Conservation (phyloP, 2,329 filamentous ascomycete genomes). For the Xylariaceae sp. region DNA sequence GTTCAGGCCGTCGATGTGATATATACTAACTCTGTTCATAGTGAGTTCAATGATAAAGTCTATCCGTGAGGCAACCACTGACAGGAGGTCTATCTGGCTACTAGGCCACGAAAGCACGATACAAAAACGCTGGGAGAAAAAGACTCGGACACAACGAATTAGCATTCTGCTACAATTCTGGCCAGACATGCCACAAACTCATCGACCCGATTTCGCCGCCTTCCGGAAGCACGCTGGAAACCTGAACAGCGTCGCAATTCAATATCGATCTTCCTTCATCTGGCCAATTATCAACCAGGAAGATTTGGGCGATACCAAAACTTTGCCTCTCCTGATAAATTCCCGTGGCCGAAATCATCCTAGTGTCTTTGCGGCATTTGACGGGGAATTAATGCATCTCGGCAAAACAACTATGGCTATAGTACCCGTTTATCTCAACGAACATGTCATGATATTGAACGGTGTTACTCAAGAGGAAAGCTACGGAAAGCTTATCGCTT, state of each 20-base stretch:
- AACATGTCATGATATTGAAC: constrained; percentile 34
- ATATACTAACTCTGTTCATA: too few relatives aligned
- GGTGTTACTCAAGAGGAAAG: constrained; percentile 23
- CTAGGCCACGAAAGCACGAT: constrained; percentile 49
- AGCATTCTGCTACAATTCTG: constrained; percentile 44
- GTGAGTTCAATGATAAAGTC: too few relatives aligned
- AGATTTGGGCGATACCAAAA: constrained; percentile 43
- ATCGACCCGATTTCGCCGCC: constrained; percentile 49
- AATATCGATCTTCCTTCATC: constrained; percentile 36
- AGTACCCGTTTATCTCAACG: constrained; percentile 26
- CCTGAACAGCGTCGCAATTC: constrained; percentile 15
- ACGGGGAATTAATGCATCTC: constrained; percentile 33
- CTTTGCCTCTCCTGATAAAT: constrained; percentile 49
- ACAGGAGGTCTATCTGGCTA: too few relatives aligned
- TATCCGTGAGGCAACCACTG: too few relatives aligned
- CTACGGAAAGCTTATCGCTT: constrained; percentile 36
- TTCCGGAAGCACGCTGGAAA: constrained; percentile 24
- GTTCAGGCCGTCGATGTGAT: too few relatives aligned
- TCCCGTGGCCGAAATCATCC: constrained; percentile 46
- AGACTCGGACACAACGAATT: constrained; percentile 42
- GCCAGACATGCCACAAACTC: constrained; percentile 45
- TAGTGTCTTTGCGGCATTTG: constrained; percentile 43
- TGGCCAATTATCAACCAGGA: constrained; percentile 57
- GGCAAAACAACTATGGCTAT: constrained; percentile 26
- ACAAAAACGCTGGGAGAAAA: constrained; percentile 53